Evolutionary conservation across 116 monocot species (phyloP), one percentile per base, ranked within the genome.

Genomic region (Trichopus zeylanicus): DNA sequence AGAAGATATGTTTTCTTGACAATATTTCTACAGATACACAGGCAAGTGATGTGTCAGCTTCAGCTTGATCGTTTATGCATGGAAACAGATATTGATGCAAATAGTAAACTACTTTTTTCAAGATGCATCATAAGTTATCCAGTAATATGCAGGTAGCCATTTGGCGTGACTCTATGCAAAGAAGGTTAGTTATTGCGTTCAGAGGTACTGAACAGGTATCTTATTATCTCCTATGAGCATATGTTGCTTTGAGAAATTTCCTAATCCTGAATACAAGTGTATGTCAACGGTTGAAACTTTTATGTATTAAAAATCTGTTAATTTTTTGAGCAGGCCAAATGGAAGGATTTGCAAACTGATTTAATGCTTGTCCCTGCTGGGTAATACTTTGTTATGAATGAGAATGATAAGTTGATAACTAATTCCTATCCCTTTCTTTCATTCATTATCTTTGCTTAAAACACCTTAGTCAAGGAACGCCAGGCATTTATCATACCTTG

Each of bases 171-270:
- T 62, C 71, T 47, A 25, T 61, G 26, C 56, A 72, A 23, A 95
- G 71, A 72, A 86, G 86, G 62, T 48, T 95, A 31, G 72, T 89
- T 49, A 32, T 95, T 78, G 86, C 95, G 35, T 95, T 95, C 70
- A 75, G 95, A 78, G 95, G 95, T 46, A 95, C 95, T 74, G 95
- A 95, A 64, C 85, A 95, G 76, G 92, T 92, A 83, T 64, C 66
- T 55, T 49, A 21, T 7, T 56, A 6, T 46, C 18, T 65, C 34
- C 61, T 16, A 27, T 34, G 26, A 38, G 28, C 28, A 15, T 23
- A 0, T 24, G 16, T 2, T 53, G 34, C 55, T 19, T 18, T 42
- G 3, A 42, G 42, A 42, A 1, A n/a, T n/a, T n/a, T n/a, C 42
- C 7, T n/a, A 42, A 42, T 42, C 42, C 13, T 16, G 13, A 42